phyloP scores from a whole-genome alignment of 768 basidiomycete species.

The Auriscalpium microsporum region DNA sequence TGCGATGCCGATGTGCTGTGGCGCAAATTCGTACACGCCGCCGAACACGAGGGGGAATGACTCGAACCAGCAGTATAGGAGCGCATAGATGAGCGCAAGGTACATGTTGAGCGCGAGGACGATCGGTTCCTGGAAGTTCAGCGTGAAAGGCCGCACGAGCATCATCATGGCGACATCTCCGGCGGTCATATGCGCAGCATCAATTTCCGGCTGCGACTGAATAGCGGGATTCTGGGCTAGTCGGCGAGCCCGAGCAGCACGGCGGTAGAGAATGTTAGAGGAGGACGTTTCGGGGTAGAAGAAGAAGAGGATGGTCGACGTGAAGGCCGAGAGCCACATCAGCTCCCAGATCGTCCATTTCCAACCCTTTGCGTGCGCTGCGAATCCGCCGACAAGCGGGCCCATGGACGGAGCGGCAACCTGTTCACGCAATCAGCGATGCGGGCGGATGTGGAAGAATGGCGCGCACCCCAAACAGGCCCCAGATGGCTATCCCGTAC shows the following conservation, averaged over 20 bases:
- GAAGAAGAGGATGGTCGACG: slow-evolving; percentile 21
- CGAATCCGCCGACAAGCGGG: slow-evolving; percentile 28
- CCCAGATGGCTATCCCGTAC: slow-evolving; percentile 21
- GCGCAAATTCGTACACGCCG: slow-evolving; percentile 25
- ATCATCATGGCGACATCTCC: slow-evolving; percentile 17
- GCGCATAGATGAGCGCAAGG: slow-evolving; percentile 23
- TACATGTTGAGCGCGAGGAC: slow-evolving; percentile 25
- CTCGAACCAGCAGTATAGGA: slow-evolving; percentile 28
- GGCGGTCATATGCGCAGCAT: slow-evolving; percentile 15
- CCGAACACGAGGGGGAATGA: slow-evolving; percentile 27
- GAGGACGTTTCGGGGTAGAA: slow-evolving; percentile 26
- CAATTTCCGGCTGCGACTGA: slow-evolving; percentile 21
- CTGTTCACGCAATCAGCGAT: not conserved
- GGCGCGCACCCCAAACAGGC: slow-evolving; percentile 20
- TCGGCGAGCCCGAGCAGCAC: slow-evolving; percentile 24
- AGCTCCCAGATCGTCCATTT: slow-evolving; percentile 28
- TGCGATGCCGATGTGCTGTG: slow-evolving; percentile 23
- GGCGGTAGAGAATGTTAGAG: slow-evolving; percentile 24
- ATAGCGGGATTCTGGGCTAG: slow-evolving; percentile 23
- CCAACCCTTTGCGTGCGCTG: slow-evolving; percentile 24
- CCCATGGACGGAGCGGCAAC: slow-evolving; percentile 20
- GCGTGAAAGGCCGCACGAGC: slow-evolving; percentile 24
- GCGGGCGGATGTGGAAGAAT: not conserved
- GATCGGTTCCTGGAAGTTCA: slow-evolving; percentile 24
- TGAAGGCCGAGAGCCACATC: slow-evolving; percentile 23